Percentiles rank a stretch among this genome's conserved stretches.
Conservation (phyloP, 345 rosid species). For the Sisymbrium altissimum region DNA sequence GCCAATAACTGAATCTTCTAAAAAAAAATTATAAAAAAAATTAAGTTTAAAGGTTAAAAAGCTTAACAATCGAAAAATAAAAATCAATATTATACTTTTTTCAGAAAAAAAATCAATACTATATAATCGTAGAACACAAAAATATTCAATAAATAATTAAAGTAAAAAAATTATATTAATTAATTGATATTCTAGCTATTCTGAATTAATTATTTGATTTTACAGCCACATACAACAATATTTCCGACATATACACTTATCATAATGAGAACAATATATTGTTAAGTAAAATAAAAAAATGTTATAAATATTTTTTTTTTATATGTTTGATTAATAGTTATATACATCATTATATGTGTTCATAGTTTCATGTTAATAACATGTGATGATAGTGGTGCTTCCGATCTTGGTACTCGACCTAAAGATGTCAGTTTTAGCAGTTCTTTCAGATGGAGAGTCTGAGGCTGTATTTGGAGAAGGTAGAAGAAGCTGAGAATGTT, state of each 20-base stretch:
- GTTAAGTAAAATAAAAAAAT: not conserved
- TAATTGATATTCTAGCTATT: not conserved
- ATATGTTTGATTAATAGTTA: not conserved
- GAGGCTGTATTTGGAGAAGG: slow-evolving; percentile 46
- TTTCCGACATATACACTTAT: not conserved
- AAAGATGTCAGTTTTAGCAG: too few species aligned
- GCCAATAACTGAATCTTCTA: too few species aligned
- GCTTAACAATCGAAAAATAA: too few species aligned
- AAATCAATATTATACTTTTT: too few species aligned
- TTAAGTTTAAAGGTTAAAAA: too few species aligned
- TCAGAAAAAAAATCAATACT: too few species aligned
- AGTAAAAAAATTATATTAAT: not conserved
- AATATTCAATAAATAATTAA: too few species aligned
- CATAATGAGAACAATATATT: not conserved
- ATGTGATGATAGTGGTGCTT: not conserved
- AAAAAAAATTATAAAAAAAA: too few species aligned
- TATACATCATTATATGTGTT: not conserved
- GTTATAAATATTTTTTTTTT: not conserved
- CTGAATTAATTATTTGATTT: not conserved
- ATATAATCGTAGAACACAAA: too few species aligned
- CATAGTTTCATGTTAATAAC: not conserved
- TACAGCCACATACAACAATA: not conserved
- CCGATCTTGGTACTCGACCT: too few species aligned
- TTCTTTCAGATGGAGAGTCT: too few species aligned
- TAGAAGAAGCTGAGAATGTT: slow-evolving; percentile 50